A percentile compares a stretch with the other conserved stretches of the same genome.
Evolutionary conservation across 305 asterid species (phyloP).

Genomic region (Rubia tinctorum): DNA sequence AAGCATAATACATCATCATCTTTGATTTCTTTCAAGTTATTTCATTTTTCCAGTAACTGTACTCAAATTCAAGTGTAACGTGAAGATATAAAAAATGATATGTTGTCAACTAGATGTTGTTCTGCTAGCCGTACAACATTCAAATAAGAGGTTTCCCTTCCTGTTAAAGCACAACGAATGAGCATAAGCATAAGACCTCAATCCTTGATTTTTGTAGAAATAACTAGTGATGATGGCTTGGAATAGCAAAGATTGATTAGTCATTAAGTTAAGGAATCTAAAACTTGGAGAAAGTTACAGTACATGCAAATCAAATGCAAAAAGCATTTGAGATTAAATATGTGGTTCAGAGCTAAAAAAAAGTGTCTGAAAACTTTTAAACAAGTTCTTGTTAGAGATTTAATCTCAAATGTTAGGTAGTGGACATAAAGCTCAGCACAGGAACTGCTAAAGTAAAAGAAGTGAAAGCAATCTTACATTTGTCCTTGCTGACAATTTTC

Average conservation of each 20-base stretch:
- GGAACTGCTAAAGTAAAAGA: too few relatives aligned
- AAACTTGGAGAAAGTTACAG: not conserved
- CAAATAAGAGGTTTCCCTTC: constrained; percentile 96
- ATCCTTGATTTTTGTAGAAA: not conserved
- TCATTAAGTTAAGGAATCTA: not conserved
- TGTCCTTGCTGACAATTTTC: too few relatives aligned
- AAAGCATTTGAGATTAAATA: not conserved
- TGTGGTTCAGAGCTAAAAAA: too few relatives aligned
- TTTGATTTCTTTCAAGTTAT: constrained; percentile 12
- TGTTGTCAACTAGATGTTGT: constrained; percentile 69
- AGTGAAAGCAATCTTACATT: too few relatives aligned
- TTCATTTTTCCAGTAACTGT: constrained; percentile 5
- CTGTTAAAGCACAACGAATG: constrained; percentile 32
- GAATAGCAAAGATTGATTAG: not conserved
- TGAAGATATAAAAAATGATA: constrained; percentile 31
- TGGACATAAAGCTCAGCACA: too few relatives aligned
- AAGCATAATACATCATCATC: too few relatives aligned
- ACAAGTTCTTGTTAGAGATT: constrained; percentile 32
- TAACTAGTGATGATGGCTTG: not conserved
- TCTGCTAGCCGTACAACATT: constrained; percentile 93
- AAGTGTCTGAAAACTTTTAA: too few relatives aligned
- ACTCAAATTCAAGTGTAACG: constrained; percentile 12
- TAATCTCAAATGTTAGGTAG: too few relatives aligned
- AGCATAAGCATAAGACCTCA: not conserved
- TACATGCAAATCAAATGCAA: not conserved